phyloP scores from a whole-genome alignment of 345 rosid genomes.

The rapeseed (Brassica napus) region Da-Ae NC_063436.1:21506001-21506500 shows the following conservation, averaged over 20 bases:
- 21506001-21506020: neutral
- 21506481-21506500: neutral
- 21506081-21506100: neutral
- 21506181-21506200: neutral
- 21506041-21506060: neutral
- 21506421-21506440: slow-evolving; percentile 31
- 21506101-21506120: neutral
- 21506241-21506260: slow-evolving; percentile 12
- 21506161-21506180: neutral
- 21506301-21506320: slow-evolving; percentile 25
- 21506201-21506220: slow-evolving; percentile 32
- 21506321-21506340: slow-evolving; percentile 15
- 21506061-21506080: neutral
- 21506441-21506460: neutral
- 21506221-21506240: neutral
- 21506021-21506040: too few relatives aligned
- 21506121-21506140: neutral
- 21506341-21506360: slow-evolving; percentile 30
- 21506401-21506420: slow-evolving; percentile 36
- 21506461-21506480: neutral
- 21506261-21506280: slow-evolving; percentile 36
- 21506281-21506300: slow-evolving; percentile 8
- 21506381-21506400: slow-evolving; percentile 42
- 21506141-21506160: neutral
- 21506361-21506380: slow-evolving; percentile 39